Evolutionary conservation across 1,139 yeast genomes (phyloP).

Genomic region (Pichia kudriavzevii): DNA sequence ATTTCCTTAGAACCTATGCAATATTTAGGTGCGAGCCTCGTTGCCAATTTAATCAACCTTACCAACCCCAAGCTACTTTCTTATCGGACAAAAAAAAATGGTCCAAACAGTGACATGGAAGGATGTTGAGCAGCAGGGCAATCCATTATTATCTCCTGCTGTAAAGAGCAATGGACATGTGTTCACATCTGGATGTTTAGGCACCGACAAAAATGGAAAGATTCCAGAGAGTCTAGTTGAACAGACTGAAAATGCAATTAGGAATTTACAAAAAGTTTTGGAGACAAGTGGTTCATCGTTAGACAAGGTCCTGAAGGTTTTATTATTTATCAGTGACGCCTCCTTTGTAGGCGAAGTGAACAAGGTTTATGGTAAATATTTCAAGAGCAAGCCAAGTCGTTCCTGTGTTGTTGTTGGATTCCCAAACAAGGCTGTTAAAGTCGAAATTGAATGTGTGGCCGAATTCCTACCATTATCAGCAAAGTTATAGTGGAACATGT

Average conservation of each 20-base stretch:
- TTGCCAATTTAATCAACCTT: too few species aligned
- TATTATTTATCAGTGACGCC: conserved; percentile 42
- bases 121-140: conserved; percentile 10
- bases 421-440: conserved; percentile 35
- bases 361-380: conserved; percentile 39
- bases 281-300: conserved; percentile 39
- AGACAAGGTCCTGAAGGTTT: conserved; percentile 45
- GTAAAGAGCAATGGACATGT: conserved; percentile 43
- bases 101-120: conserved; percentile 14
- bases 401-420: conserved; percentile 44
- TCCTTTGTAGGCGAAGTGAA: conserved; percentile 40
- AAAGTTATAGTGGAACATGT: too few species aligned
- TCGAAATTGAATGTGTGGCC: conserved; percentile 36
- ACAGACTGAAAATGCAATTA: conserved; percentile 41
- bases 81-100: too few species aligned
- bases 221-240: conserved; percentile 12
- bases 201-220: conserved; percentile 28
- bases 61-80: too few species aligned
- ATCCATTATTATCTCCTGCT: conserved; percentile 35
- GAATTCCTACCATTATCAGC: conserved; percentile 10
- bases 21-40: too few species aligned
- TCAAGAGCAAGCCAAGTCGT: conserved; percentile 47
- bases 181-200: conserved; percentile 40
- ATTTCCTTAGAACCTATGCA: too few species aligned
- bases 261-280: conserved; percentile 38